Conservation (phyloP, 495 filamentous ascomycete species). For the Talaromyces nanjingensis region DNA sequence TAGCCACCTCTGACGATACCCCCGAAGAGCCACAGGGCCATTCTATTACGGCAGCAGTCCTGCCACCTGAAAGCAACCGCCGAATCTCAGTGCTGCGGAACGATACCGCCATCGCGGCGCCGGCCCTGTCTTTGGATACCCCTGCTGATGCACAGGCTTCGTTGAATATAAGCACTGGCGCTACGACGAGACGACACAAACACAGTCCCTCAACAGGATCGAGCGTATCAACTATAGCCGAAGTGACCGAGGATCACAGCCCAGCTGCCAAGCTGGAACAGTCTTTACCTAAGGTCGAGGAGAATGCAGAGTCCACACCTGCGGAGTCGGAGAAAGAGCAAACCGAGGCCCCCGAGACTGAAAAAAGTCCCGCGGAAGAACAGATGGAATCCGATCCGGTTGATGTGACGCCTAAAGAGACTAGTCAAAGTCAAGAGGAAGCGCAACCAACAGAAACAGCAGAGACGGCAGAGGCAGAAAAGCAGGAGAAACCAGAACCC, state of each 20-base stretch:
- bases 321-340: neutral
- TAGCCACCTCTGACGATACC: slow-evolving; percentile 40
- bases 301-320: neutral
- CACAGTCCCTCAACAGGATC: slow-evolving; percentile 70
- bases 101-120: slow-evolving; percentile 23
- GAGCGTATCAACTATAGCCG: slow-evolving; percentile 61
- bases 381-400: neutral
- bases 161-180: slow-evolving; percentile 44
- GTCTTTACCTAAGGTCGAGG: slow-evolving; percentile 3
- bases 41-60: slow-evolving; percentile 23
- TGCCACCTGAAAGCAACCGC: slow-evolving; percentile 30
- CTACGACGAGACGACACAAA: slow-evolving; percentile 67
- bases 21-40: slow-evolving; percentile 16
- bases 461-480: neutral
- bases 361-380: neutral
- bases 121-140: slow-evolving; percentile 18
- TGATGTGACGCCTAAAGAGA: neutral
- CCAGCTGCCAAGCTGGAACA: slow-evolving; percentile 3
- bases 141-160: slow-evolving; percentile 21
- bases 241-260: slow-evolving; percentile 60
- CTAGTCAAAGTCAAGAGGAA: neutral
- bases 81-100: slow-evolving; percentile 40
- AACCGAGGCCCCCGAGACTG: neutral
- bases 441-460: neutral
- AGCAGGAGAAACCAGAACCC: neutral